Percentiles rank a stretch among this genome's conserved stretches.
These are phyloP conservation scores for Clavulina sp. DNA, from an alignment of 768 basidiomycete species.

Conservation along the genomic window DNA sequence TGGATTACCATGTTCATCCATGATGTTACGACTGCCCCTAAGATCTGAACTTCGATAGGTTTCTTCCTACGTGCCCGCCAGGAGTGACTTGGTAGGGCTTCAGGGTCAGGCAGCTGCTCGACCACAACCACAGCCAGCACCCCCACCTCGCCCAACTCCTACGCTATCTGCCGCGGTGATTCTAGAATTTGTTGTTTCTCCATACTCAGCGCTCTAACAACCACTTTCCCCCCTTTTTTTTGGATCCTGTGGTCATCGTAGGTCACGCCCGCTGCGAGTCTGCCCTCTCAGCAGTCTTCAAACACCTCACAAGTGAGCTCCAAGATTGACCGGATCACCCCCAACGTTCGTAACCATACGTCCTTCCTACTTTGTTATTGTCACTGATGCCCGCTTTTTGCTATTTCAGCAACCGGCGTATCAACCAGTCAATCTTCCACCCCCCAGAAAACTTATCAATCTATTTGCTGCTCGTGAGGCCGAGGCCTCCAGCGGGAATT, in stretches of 20 bases:
- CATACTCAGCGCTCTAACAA: too few species aligned
- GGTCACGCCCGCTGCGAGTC: too few species aligned
- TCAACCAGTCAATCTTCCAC: conserved; percentile 66
- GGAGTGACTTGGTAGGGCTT: conserved; percentile 19
- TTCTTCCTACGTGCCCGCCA: conserved; percentile 14
- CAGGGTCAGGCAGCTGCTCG: conserved; percentile 20
- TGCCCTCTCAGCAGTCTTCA: too few species aligned
- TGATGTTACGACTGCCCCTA: not conserved
- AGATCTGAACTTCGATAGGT: conserved; percentile 11
- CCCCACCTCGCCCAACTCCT: conserved; percentile 28
- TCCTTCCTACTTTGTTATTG: not conserved
- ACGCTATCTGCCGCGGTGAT: conserved; percentile 27
- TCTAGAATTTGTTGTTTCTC: too few species aligned
- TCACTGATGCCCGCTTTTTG: not conserved
- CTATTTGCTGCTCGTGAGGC: conserved; percentile 44
- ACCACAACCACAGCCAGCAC: conserved; percentile 16
- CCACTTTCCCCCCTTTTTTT: too few species aligned
- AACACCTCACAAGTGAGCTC: conserved; percentile 41
- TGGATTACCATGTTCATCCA: not conserved
- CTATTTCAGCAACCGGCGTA: conserved; percentile 50
- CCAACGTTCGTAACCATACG: conserved; percentile 29
- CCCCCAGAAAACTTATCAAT: conserved; percentile 78
- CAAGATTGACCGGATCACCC: conserved; percentile 68
- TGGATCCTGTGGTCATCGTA: too few species aligned
- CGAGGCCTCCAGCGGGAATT: conserved; percentile 22